Evolutionary conservation across 352 stramenopile genomes (phyloP).

Genomic region (Phytopythium kandeliae): DNA sequence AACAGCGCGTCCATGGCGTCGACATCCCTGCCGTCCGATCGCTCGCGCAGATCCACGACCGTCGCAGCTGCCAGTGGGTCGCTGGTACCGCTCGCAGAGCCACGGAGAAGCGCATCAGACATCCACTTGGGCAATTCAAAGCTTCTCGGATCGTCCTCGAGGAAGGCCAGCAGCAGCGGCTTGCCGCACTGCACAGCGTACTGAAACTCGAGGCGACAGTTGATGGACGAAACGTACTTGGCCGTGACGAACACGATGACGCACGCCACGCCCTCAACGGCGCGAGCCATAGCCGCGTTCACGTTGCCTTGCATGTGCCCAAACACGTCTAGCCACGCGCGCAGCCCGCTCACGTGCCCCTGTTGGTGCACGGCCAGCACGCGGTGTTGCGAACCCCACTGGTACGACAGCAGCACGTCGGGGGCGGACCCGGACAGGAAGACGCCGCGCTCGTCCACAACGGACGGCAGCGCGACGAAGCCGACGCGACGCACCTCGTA

Average conservation of each 20-base stretch:
- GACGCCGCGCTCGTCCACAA: conserved; percentile 33
- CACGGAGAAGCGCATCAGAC: conserved; percentile 15
- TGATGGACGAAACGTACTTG: conserved; percentile 40
- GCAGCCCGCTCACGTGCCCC: conserved; percentile 24
- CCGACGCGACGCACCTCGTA: conserved; percentile 33
- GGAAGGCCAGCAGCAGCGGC: conserved; percentile 39
- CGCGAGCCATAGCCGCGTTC: conserved; percentile 52
- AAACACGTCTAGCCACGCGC: conserved; percentile 53
- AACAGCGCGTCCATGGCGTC: conserved; percentile 31
- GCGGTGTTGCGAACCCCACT: conserved; percentile 34
- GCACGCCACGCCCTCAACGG: conserved; percentile 48
- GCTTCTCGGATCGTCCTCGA: conserved; percentile 28
- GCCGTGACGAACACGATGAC: conserved; percentile 49
- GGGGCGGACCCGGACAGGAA: conserved; percentile 28
- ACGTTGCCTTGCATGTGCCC: conserved; percentile 66
- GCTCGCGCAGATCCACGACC: conserved; percentile 24
- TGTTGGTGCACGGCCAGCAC: conserved; percentile 42
- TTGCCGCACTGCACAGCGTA: conserved; percentile 36
- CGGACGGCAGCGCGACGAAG: conserved; percentile 19
- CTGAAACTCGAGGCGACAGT: conserved; percentile 52
- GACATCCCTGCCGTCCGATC: conserved; percentile 19
- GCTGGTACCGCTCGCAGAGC: conserved; percentile 28
- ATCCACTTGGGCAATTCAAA: conserved; percentile 36
- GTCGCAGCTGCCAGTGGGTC: conserved; percentile 8
- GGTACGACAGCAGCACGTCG: conserved; percentile 58